Evolutionary conservation across 805 yeast species (phyloP), one percentile per base, ranked within the genome.

Genomic region (Yarrowia alimentaria): DNA sequence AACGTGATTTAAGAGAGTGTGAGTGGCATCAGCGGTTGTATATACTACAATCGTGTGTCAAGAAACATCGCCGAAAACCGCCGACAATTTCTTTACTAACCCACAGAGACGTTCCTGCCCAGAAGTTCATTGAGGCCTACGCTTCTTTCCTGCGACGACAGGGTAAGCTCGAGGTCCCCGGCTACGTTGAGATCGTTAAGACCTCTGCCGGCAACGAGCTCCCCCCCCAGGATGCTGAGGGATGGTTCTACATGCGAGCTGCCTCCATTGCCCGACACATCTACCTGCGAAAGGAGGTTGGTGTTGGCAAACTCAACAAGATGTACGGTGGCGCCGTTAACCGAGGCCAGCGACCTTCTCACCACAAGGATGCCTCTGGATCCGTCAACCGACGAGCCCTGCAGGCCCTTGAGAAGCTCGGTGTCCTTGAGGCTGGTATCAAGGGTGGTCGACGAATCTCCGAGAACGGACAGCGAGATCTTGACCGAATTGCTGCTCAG

Each of bases 231-330:
- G 98, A 93, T 74, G 77, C 98, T 67, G 98, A 89, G 79, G 89
- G 91, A 71, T 93, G 99, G 99, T 91, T 88, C 86, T 91, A 91
- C 96, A 87, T 86, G 87, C 86, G 99, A 78, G 95, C 99, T 68
- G 99, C 99, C 70, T 91, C 99, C 57, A 89, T 90, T 75, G 99
- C 99, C 71, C 93, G 99, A 82, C 99, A 93, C 90, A 83, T 93
- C 77, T 93, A 93, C 95, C 81, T 93, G 78, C 89, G 96, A 86
- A 93, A 93, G 80, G 86, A 86, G 68, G 95, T 93, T 68, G 99
- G 99, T 85, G 95, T 91, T 67, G 99, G 99, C 81, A 86, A 86
- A 73, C 83, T 93, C 73, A 91, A 91, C 95, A 93, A 88, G 79
- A 80, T 88, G 68, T 93, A 93, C 93, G 99, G 99, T 78, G 94